These are phyloP conservation scores for Xylaria sp. DNA, from an alignment of 2,329 filamentous ascomycete genomes.

Conservation along the genomic window DNA sequence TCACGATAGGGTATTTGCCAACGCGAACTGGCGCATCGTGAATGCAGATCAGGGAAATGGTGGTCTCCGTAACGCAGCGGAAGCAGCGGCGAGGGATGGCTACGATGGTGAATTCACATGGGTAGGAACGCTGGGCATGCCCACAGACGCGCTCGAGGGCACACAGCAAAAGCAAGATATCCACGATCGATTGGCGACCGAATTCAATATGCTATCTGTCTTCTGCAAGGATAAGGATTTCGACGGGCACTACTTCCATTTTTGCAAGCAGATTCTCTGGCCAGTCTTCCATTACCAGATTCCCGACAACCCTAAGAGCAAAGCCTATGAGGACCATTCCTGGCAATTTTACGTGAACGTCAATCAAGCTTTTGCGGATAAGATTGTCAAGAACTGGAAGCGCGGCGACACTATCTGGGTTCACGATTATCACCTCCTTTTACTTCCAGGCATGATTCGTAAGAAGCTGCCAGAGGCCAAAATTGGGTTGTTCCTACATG, in stretches of 20 bases:
- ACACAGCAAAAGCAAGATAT: slow-evolving; percentile 83
- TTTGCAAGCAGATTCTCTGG: slow-evolving; percentile 98
- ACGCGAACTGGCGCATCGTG: slow-evolving; percentile 84
- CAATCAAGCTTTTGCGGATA: slow-evolving; percentile 92
- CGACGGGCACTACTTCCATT: slow-evolving; percentile 93
- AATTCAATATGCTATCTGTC: slow-evolving; percentile 84
- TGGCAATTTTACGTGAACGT: slow-evolving; percentile 94
- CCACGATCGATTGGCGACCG: slow-evolving; percentile 79
- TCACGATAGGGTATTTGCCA: slow-evolving; percentile 76
- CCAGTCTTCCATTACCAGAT: slow-evolving; percentile 99
- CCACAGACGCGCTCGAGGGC: slow-evolving; percentile 83
- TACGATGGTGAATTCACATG: slow-evolving; percentile 81
- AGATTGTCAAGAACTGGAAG: slow-evolving; percentile 92
- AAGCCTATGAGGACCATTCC: slow-evolving; percentile 96
- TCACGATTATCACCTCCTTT: slow-evolving; percentile 91
- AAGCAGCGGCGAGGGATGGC: slow-evolving; percentile 77
- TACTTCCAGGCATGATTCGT: slow-evolving; percentile 89
- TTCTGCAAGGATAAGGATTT: slow-evolving; percentile 92
- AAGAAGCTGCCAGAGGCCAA: slow-evolving; percentile 91
- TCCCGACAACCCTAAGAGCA: slow-evolving; percentile 97
- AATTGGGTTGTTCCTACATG: slow-evolving; percentile 96
- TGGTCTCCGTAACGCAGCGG: slow-evolving; percentile 87
- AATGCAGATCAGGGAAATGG: slow-evolving; percentile 92
- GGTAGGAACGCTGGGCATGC: slow-evolving; percentile 94
- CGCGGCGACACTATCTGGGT: slow-evolving; percentile 93